phyloP scores from a whole-genome alignment of 192 early-diverging fungal genomes.

The Linnemannia schmuckeri region DNA sequence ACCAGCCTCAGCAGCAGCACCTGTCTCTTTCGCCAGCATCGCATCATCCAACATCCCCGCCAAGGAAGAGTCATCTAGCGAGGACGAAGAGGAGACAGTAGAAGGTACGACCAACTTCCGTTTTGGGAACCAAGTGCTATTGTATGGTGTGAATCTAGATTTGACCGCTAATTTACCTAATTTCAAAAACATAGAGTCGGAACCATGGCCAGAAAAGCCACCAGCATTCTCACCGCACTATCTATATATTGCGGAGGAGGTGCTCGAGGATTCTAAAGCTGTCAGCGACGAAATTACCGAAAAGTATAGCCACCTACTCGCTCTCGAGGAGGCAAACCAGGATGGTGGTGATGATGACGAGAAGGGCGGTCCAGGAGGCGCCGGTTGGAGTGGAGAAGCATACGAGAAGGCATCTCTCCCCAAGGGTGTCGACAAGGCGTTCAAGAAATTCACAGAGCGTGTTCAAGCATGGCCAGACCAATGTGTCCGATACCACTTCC shows the following conservation, averaged over 20 bases:
- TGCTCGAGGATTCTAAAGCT: slow-evolving; percentile 57
- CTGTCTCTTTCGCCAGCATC: slow-evolving; percentile 31
- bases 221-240: slow-evolving; percentile 63
- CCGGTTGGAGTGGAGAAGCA: slow-evolving; percentile 80
- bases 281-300: slow-evolving; percentile 49
- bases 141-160: not conserved
- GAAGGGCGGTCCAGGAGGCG: slow-evolving; percentile 26
- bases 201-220: slow-evolving; percentile 51
- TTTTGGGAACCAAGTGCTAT: not conserved
- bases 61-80: slow-evolving; percentile 29
- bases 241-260: slow-evolving; percentile 67
- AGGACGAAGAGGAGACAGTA: slow-evolving; percentile 21
- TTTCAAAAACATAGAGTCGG: slow-evolving; percentile 18
- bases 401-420: slow-evolving; percentile 84
- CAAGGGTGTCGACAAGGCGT: slow-evolving; percentile 82
- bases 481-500: slow-evolving; percentile 84
- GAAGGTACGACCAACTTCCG: not conserved
- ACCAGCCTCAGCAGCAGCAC: not conserved
- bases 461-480: slow-evolving; percentile 85
- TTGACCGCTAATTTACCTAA: not conserved
- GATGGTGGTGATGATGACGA: slow-evolving; percentile 41
- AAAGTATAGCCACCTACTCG: slow-evolving; percentile 61
- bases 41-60: slow-evolving; percentile 24
- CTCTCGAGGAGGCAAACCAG: slow-evolving; percentile 55
- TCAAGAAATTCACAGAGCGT: slow-evolving; percentile 82